phyloP scores from a whole-genome alignment of 805 yeast genomes.

The Sugiyamaella americana region DNA sequence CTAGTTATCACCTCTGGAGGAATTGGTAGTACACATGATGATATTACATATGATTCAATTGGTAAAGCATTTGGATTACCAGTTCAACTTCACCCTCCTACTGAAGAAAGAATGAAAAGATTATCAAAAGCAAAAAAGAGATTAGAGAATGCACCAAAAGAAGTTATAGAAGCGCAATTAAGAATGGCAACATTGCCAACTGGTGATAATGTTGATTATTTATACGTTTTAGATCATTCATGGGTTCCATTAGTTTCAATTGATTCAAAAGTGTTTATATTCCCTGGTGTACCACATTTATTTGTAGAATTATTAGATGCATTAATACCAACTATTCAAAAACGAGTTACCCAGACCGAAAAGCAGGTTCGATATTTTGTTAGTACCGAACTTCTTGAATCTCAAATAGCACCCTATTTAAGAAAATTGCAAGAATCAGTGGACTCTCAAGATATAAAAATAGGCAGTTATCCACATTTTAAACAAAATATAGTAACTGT shows the following conservation, averaged over 20 bases:
- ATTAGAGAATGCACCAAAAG: constrained; percentile 27
- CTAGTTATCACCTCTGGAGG: constrained; percentile 66
- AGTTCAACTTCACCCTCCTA: constrained; percentile 47
- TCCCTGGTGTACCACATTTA: constrained; percentile 81
- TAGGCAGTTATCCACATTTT: constrained; percentile 84
- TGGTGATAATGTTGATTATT: constrained; percentile 30
- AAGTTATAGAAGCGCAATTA: constrained; percentile 54
- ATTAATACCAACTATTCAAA: constrained; percentile 35
- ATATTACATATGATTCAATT: constrained; percentile 72
- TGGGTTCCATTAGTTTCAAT: constrained; percentile 85
- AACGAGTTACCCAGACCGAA: constrained; percentile 36
- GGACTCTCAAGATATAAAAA: constrained; percentile 43
- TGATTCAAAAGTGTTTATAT: constrained; percentile 56
- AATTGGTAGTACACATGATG: constrained; percentile 89
- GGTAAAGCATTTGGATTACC: constrained; percentile 56
- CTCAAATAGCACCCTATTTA: constrained; percentile 62
- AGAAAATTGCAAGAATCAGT: constrained; percentile 44
- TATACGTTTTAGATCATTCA: constrained; percentile 44
- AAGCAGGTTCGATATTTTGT: constrained; percentile 46
- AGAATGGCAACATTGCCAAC: constrained; percentile 77
- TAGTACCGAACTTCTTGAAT: constrained; percentile 55
- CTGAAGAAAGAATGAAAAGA: constrained; percentile 53
- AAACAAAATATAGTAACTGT: constrained; percentile 59
- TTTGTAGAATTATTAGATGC: constrained; percentile 51
- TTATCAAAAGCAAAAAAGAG: constrained; percentile 34